Evolutionary conservation across 192 early-diverging fungal genomes (phyloP), one percentile per base, ranked within the genome.

Genomic region (Coemansia sp.): DNA sequence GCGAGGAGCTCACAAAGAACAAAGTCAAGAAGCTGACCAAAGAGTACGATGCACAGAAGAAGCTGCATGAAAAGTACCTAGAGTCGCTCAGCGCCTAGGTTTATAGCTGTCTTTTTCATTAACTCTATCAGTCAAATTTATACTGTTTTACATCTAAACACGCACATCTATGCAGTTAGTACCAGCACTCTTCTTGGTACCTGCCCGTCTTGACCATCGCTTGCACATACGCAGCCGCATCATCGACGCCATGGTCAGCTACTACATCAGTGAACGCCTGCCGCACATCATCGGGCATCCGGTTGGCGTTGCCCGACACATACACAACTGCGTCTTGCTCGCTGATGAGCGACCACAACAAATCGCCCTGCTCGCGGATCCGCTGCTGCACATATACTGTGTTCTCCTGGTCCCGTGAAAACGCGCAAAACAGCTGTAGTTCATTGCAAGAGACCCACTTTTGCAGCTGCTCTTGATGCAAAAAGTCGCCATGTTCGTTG

Each of bases 11-110:
- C 23, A 66, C 93, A 60, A 97, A 94, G 77, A 88, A 80, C 70
- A 84, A 88, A 66, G 65, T 84, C 51, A 97, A 97, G 86, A 94
- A 94, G 80, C 78, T 96, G 48, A 73, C 87, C 56, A 96, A 97
- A 85, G 89, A 92, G 73, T 89, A 85, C 67, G 89, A 91, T 14
- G 83, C 75, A 7, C 97, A 98, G 81, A 87, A 82, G 49, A 96
- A 96, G 82, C 80, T 98, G 24, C 93, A 98, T 66, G 82, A 86
- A 49, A 89, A 95, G 73, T 97, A 93, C 66, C 79, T 92, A 25
- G 62, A 76, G 54, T 64, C 67, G 27, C 17, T 14, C 43, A 61
- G 32, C 8, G 41, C 54, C 17, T 22, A 9, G 5, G 49, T 32
- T 32, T 32, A 32, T 32, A 32, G 32, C 32, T 32, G 32, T 1